Evolutionary conservation across 202 grass and related monocot species (phyloP).

Genomic region (Thinopyrum obtusiflorum): DNA sequence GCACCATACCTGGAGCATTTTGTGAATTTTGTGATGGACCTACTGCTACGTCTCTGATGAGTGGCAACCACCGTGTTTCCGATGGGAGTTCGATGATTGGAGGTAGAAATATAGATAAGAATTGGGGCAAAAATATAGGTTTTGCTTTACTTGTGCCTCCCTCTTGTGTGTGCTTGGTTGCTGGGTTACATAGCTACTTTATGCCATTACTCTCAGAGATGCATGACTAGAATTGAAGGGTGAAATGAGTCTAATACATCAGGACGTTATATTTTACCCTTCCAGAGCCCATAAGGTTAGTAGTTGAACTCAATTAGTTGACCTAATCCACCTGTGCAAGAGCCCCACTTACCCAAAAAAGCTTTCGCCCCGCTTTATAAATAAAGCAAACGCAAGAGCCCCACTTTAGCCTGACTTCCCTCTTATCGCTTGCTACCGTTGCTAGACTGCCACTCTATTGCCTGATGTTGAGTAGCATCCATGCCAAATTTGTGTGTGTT

Average conservation of each 20-base stretch:
- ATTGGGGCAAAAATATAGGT: not conserved
- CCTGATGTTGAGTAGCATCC: not conserved
- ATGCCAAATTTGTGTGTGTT: not conserved
- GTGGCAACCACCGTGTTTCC: not conserved
- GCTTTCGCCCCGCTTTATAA: too few species aligned
- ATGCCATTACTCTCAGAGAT: slow-evolving; percentile 2
- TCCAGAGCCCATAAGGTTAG: not conserved
- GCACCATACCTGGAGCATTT: not conserved
- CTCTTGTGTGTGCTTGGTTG: not conserved
- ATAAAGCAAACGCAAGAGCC: not conserved
- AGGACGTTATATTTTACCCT: slow-evolving; percentile 3
- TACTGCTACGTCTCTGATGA: not conserved
- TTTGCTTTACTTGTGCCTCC: not conserved
- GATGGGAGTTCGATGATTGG: not conserved
- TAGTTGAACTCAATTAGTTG: slow-evolving; percentile 4
- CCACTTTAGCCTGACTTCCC: not conserved
- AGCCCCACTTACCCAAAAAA: not conserved
- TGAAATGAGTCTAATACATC: not conserved
- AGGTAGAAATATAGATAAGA: slow-evolving; percentile 8
- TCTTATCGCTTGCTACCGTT: not conserved
- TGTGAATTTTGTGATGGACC: slow-evolving; percentile 12
- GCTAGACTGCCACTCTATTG: not conserved
- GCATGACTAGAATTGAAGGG: not conserved
- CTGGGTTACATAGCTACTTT: not conserved
- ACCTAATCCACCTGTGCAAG: not conserved